phyloP scores from a whole-genome alignment of 805 yeast genomes.

The Metschnikowia anglica region DNA sequence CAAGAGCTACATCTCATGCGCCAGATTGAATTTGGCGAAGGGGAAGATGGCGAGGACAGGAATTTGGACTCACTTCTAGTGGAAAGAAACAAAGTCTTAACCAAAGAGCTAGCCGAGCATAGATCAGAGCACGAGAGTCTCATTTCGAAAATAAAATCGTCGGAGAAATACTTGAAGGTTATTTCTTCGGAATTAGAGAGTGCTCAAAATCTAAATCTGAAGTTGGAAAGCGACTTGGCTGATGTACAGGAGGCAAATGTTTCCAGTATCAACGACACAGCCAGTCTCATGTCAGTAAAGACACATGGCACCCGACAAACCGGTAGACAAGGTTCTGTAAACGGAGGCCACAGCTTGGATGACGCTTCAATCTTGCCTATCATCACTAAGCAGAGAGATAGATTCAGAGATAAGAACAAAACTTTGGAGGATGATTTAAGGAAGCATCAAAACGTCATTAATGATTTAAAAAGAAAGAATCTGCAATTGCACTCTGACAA shows the following conservation, averaged over 20 bases:
- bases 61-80: slow-evolving; percentile 59
- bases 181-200: slow-evolving; percentile 40
- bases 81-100: slow-evolving; percentile 69
- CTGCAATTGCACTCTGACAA: slow-evolving; percentile 69
- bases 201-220: slow-evolving; percentile 49
- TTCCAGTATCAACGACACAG: slow-evolving; percentile 52
- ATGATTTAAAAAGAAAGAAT: slow-evolving; percentile 64
- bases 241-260: slow-evolving; percentile 46
- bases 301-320: slow-evolving; percentile 33
- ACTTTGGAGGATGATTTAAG: slow-evolving; percentile 83
- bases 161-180: slow-evolving; percentile 38
- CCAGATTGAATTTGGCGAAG: slow-evolving; percentile 70
- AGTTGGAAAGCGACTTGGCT: slow-evolving; percentile 73
- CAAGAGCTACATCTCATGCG: slow-evolving; percentile 70
- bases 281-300: slow-evolving; percentile 65
- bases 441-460: slow-evolving; percentile 51
- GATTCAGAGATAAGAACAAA: slow-evolving; percentile 78
- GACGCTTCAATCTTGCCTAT: slow-evolving; percentile 70
- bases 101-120: slow-evolving; percentile 63
- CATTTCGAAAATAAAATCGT: slow-evolving; percentile 35
- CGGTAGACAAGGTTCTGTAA: slow-evolving; percentile 25
- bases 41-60: slow-evolving; percentile 30
- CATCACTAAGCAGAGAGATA: slow-evolving; percentile 90
- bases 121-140: slow-evolving; percentile 59
- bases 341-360: slow-evolving; percentile 36